phyloP scores from a whole-genome alignment of 345 rosid species.

The Aquilaria yunnanensis region DNA sequence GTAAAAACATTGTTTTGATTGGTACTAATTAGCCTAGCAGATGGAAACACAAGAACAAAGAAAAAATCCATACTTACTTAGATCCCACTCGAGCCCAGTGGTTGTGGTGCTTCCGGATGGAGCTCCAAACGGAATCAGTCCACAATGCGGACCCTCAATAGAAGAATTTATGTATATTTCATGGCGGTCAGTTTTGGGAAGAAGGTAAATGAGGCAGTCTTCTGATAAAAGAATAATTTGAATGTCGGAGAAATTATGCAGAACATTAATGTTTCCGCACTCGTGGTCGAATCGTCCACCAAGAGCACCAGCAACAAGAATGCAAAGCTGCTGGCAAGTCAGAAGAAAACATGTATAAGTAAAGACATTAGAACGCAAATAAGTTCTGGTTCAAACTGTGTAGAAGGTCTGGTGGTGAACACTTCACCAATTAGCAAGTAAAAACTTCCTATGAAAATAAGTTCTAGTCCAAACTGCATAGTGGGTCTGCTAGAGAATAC shows the following conservation, averaged over 20 bases:
- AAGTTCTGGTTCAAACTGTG: neutral
- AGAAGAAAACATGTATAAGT: constrained; percentile 4
- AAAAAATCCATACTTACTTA: constrained; percentile 41
- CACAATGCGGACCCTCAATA: constrained; percentile 83
- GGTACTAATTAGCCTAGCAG: neutral
- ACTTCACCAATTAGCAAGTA: neutral
- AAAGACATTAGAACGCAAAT: constrained; percentile 1
- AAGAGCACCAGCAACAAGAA: constrained; percentile 91
- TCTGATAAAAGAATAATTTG: constrained; percentile 67
- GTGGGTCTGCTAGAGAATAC: neutral
- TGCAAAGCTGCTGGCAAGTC: constrained; percentile 47
- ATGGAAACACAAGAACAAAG: constrained; percentile 7
- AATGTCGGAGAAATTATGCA: constrained; percentile 46
- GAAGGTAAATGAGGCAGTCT: constrained; percentile 74
- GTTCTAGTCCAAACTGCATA: neutral
- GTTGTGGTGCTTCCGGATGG: constrained; percentile 71
- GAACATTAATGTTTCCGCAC: constrained; percentile 77
- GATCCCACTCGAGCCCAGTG: constrained; percentile 88
- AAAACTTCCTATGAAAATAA: neutral
- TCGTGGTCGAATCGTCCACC: constrained; percentile 99
- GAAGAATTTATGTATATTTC: constrained; percentile 56
- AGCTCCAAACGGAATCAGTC: constrained; percentile 77
- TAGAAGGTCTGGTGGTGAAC: neutral
- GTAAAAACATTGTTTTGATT: neutral
- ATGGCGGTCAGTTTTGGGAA: constrained; percentile 60